A percentile compares a stretch with the other conserved stretches of the same genome.
phyloP scores from a whole-genome alignment of 2,329 filamentous ascomycete genomes.

The Nothophoma quercina region DNA sequence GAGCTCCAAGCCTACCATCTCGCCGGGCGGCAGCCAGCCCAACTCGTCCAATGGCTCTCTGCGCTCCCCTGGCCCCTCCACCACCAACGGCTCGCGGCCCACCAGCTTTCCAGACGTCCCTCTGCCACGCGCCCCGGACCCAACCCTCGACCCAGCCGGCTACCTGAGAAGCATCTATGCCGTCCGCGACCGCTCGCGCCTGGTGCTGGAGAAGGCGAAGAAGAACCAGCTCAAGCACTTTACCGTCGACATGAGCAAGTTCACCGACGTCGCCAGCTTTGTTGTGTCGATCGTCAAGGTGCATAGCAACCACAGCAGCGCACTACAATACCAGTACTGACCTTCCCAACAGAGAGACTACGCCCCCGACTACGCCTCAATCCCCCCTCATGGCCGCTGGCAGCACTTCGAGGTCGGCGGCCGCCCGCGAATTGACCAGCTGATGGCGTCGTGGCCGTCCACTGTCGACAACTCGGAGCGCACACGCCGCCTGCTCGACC shows the following conservation, averaged over 20 bases:
- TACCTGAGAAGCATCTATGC: slow-evolving; percentile 91
- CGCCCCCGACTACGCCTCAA: slow-evolving; percentile 71
- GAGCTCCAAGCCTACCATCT: slow-evolving; percentile 51
- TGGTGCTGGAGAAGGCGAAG: slow-evolving; percentile 79
- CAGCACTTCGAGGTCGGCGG: slow-evolving; percentile 75
- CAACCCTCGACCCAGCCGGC: slow-evolving; percentile 83
- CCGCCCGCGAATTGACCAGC: slow-evolving; percentile 73
- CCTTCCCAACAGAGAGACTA: slow-evolving; percentile 67
- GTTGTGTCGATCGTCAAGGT: slow-evolving; percentile 96
- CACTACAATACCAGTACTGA: not conserved
- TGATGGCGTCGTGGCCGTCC: slow-evolving; percentile 73
- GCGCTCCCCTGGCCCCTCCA: slow-evolving; percentile 57
- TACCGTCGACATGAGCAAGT: slow-evolving; percentile 85
- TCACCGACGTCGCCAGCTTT: slow-evolving; percentile 82
- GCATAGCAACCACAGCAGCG: slow-evolving; percentile 36
- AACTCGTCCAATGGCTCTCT: slow-evolving; percentile 58
- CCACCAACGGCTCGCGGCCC: slow-evolving; percentile 49
- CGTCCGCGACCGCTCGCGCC: slow-evolving; percentile 78
- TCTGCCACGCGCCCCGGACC: slow-evolving; percentile 85
- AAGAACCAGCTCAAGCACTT: slow-evolving; percentile 84
- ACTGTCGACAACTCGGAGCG: slow-evolving; percentile 75
- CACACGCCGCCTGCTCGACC: slow-evolving; percentile 76
- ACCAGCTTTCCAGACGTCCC: slow-evolving; percentile 74
- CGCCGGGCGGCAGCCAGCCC: slow-evolving; percentile 48
- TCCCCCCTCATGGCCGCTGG: slow-evolving; percentile 80